phyloP scores from a whole-genome alignment of 2,329 filamentous ascomycete genomes.

The Aureobasidium vineae region DNA sequence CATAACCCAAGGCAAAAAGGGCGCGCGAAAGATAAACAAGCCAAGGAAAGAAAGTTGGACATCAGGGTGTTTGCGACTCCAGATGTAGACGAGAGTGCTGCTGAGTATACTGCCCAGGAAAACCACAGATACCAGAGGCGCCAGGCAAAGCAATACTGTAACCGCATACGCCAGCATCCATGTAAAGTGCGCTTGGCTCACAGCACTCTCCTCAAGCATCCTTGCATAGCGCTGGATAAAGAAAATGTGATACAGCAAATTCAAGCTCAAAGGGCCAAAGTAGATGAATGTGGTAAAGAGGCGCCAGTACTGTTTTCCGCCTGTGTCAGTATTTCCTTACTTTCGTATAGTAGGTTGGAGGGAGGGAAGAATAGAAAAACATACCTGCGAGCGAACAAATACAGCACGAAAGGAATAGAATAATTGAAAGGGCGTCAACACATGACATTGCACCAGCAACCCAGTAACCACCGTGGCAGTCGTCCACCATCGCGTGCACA shows the following conservation, averaged over 20 bases:
- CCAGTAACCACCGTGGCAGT: conserved; percentile 86
- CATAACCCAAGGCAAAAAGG: conserved; percentile 93
- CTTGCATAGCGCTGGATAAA: conserved; percentile 96
- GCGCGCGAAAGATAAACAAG: conserved; percentile 84
- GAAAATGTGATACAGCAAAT: conserved; percentile 96
- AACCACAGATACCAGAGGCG: conserved; percentile 83
- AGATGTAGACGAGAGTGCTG: conserved; percentile 94
- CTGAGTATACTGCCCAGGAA: conserved; percentile 93
- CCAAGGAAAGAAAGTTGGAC: conserved; percentile 79
- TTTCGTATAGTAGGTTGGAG: too few relatives aligned
- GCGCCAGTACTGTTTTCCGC: conserved; percentile 82
- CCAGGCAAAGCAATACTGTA: conserved; percentile 73
- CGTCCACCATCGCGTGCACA: conserved; percentile 96
- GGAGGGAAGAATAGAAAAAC: too few relatives aligned
- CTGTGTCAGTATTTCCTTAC: background rate
- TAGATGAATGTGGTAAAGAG: conserved; percentile 96
- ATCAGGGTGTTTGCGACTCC: conserved; percentile 92
- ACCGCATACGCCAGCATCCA: conserved; percentile 90
- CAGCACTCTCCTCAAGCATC: conserved; percentile 91
- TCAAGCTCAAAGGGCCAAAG: conserved; percentile 90
- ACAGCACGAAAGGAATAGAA: conserved; percentile 96
- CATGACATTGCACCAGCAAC: conserved; percentile 86
- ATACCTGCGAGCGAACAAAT: conserved; percentile 85
- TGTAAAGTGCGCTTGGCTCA: conserved; percentile 88
- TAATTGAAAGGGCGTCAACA: conserved; percentile 89